Conservation (phyloP, 2,329 filamentous ascomycete genomes). For the Tetracladium maxilliforme region DNA sequence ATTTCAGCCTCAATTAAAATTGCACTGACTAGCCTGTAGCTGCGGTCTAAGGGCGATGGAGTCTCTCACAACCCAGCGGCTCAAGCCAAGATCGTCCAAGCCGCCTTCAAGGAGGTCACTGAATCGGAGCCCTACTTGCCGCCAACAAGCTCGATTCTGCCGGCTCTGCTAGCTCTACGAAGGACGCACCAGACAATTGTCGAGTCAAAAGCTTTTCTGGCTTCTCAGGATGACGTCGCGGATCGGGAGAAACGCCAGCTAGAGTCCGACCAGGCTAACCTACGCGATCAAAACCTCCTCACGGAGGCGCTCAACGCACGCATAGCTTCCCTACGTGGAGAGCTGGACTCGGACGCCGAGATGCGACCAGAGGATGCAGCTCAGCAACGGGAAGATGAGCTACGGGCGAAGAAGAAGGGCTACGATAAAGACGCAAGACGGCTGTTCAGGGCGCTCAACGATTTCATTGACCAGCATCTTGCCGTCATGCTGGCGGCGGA, state of each 20-base stretch:
- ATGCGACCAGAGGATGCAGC: constrained; percentile 46
- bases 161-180: constrained; percentile 56
- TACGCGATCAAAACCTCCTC: constrained; percentile 41
- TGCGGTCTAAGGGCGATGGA: neutral
- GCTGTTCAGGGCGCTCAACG: constrained; percentile 48
- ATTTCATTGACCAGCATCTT: constrained; percentile 57
- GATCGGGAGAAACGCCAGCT: constrained; percentile 29
- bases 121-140: constrained; percentile 51
- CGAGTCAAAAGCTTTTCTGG: constrained; percentile 47
- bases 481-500: constrained; percentile 69
- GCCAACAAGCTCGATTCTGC: constrained; percentile 49
- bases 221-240: constrained; percentile 23
- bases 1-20: too few species aligned
- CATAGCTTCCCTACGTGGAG: constrained; percentile 41
- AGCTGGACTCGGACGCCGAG: constrained; percentile 38
- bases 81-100: too few species aligned
- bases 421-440: constrained; percentile 46
- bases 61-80: too few species aligned
- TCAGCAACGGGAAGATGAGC: constrained; percentile 43
- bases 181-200: constrained; percentile 48
- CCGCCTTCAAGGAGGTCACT: constrained; percentile 50
- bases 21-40: neutral
- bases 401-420: constrained; percentile 39
- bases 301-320: constrained; percentile 36
- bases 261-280: constrained; percentile 31